A percentile compares a stretch with the other conserved stretches of the same genome.
Evolutionary conservation across 2,329 filamentous ascomycete species (phyloP).

Genomic region (Arthrobotrys iridis): DNA sequence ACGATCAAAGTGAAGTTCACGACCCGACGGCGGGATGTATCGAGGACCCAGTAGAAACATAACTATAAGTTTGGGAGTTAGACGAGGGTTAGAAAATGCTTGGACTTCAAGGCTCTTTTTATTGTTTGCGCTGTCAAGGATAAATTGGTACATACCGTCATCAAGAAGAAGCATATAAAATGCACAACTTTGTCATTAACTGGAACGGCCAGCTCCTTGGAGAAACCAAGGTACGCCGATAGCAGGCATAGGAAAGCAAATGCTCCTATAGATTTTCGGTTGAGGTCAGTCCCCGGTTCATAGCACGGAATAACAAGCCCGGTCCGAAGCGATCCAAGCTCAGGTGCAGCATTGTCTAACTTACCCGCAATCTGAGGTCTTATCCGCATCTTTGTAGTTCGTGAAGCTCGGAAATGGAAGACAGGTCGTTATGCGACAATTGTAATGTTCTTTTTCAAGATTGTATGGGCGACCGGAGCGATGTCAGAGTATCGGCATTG

Average conservation of each 20-base stretch:
- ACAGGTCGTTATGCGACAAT: conserved; percentile 4
- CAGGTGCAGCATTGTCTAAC: not conserved
- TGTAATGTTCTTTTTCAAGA: not conserved
- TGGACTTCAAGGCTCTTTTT: not conserved
- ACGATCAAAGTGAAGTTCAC: conserved; percentile 83
- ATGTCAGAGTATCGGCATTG: conserved; percentile 28
- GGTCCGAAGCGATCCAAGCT: not conserved
- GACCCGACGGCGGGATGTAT: conserved; percentile 84
- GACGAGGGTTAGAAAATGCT: not conserved
- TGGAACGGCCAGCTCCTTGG: conserved; percentile 64
- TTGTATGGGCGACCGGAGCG: not conserved
- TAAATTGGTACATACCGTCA: conserved; percentile 70
- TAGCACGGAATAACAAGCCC: not conserved
- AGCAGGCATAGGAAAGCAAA: conserved; percentile 71
- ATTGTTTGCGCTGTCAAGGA: not conserved
- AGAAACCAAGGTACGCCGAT: conserved; percentile 82
- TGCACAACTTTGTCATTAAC: conserved; percentile 93
- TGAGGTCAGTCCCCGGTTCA: not conserved
- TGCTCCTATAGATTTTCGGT: conserved; percentile 10
- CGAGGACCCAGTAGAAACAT: conserved; percentile 68
- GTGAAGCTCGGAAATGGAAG: not conserved
- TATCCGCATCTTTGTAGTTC: conserved; percentile 39
- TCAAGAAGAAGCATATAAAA: conserved; percentile 84
- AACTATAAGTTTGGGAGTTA: conserved; percentile 3
- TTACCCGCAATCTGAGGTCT: conserved; percentile 48